Percentiles rank a stretch among this genome's conserved stretches.
Conservation (phyloP, 2,329 filamentous ascomycete genomes). For the Pyricularia grisea region DNA sequence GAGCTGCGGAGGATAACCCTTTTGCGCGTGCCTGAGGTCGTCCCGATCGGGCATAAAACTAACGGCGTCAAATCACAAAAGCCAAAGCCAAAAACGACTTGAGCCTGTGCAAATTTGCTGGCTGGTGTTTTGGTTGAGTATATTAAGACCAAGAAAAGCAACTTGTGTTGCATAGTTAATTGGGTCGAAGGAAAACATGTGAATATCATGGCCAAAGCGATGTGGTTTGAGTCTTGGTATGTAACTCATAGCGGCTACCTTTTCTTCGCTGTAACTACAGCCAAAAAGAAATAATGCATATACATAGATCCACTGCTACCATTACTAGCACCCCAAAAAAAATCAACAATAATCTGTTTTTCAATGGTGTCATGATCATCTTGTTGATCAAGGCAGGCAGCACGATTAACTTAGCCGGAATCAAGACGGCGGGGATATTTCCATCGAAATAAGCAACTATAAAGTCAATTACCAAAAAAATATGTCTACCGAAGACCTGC, state of each 20-base stretch:
- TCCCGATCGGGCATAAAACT: constrained; percentile 13
- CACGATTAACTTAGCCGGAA: neutral
- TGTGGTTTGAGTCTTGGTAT: neutral
- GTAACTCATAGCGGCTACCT: neutral
- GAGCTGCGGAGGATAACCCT: constrained; percentile 57
- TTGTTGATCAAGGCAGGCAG: neutral
- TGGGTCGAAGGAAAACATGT: neutral
- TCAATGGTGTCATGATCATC: too few species aligned
- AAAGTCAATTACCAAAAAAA: neutral
- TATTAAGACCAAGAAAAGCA: too few species aligned
- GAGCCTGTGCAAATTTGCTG: neutral
- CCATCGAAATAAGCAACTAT: neutral
- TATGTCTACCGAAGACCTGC: neutral
- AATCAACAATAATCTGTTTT: neutral
- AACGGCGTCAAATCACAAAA: neutral
- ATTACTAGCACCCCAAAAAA: neutral
- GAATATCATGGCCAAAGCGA: neutral
- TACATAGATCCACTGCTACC: neutral
- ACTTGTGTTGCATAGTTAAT: too few species aligned
- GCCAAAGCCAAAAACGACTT: neutral
- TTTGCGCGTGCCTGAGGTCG: constrained; percentile 33
- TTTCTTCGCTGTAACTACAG: neutral
- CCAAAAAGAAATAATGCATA: too few species aligned
- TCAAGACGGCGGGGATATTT: neutral
- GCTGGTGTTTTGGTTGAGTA: neutral